Percentiles rank a stretch among this genome's conserved stretches.
Evolutionary conservation across 1,284 basidiomycete species (phyloP).

Genomic region (Cerrena zonata): DNA sequence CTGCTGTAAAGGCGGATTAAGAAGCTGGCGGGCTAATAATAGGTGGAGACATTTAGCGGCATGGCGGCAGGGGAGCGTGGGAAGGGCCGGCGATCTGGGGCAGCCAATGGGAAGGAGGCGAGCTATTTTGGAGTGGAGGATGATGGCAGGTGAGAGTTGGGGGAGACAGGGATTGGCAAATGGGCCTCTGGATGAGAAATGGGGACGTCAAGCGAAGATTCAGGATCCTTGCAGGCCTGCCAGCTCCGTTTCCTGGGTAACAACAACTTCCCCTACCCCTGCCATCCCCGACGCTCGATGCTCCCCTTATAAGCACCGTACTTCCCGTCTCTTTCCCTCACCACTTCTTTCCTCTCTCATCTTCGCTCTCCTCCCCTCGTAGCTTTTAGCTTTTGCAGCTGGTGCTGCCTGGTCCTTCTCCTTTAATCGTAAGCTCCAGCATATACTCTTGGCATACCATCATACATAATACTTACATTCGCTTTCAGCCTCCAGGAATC

Average conservation of each 20-base stretch:
- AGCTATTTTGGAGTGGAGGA: too few species aligned
- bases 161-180: neutral
- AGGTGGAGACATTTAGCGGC: too few species aligned
- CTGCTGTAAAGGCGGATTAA: too few species aligned
- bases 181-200: too few species aligned
- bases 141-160: too few species aligned
- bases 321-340: neutral
- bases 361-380: slow-evolving; percentile 16
- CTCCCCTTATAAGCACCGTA: slow-evolving; percentile 13
- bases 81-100: too few species aligned
- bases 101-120: too few species aligned
- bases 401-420: slow-evolving; percentile 31
- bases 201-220: slow-evolving; percentile 7
- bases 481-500: slow-evolving; percentile 28
- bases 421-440: slow-evolving; percentile 20
- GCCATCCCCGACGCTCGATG: neutral
- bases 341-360: slow-evolving; percentile 16
- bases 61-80: too few species aligned
- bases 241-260: neutral
- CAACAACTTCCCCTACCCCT: slow-evolving; percentile 4
- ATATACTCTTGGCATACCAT: too few species aligned
- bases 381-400: slow-evolving; percentile 27
- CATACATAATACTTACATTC: slow-evolving; percentile 7
- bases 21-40: too few species aligned
- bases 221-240: neutral